Base-by-base conservation (phyloP, 106 monocot species). In the Narthecium ossifragum region DNA sequence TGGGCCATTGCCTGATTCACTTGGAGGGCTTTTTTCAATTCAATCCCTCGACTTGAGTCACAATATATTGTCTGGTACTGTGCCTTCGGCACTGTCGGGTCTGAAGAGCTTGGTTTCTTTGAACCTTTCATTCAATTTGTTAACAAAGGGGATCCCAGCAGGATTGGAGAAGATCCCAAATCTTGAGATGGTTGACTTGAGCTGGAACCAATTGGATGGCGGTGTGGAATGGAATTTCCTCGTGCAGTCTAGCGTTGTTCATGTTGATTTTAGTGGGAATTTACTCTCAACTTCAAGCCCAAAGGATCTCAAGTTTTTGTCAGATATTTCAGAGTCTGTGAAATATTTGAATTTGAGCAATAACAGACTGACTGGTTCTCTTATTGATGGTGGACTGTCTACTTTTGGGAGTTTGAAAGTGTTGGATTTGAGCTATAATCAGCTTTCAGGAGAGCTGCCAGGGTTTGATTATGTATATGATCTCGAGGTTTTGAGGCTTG, bases 391-490 rank as follows among this genome's bases (percentile, higher is more conserved):
- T 4, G 78, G 68, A 28, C 60, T 90, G n/a, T 80, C 96, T 11
- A 84, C 96, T n/a, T 96, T 96, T 84, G 96, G 96, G 71, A 96
- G 59, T 40, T 66, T 90, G 75, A 86, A 84, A 57, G 84, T 81
- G 49, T 57, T 96, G 84, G 96, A 96, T 70, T 78, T 96, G 75
- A 90, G 96, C 69, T 66, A 84, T 64, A 96, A 96, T 74, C 78
- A 61, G 51, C 59, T 96, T 27, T 73, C 80, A 0, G 96, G 96
- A 26, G 83, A 86, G 37, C 62, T 96, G 48, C 96, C 96, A 4
- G 90, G 86, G 23, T 96, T 96, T 63, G 76, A 96, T 57, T 96
- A 96, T 84, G 96, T 76, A 6, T 96, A 96, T 78, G 83, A 96
- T 64, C 86, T 96, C 65, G 90, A 96, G 63, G 78, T 96, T 61